Percentiles rank a stretch among this genome's conserved stretches.
phyloP scores from a whole-genome alignment of 208 protist species.

The Acanthamoeba polyphaga region DNA sequence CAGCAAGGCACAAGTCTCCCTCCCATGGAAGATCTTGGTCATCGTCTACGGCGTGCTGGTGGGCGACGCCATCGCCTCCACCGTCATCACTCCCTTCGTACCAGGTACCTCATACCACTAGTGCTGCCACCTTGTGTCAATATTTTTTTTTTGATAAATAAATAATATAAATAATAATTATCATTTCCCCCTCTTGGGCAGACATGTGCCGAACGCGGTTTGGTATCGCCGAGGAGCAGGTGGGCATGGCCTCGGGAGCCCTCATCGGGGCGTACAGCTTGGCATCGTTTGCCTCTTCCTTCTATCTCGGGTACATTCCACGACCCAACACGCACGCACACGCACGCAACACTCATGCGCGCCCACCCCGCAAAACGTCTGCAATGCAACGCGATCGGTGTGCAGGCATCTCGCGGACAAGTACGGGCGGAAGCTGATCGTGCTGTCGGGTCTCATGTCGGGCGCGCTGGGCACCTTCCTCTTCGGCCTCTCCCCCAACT shows the following conservation, averaged over 20 bases:
- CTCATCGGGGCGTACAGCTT: constrained; percentile 19
- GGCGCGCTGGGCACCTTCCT: constrained; percentile 39
- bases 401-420: constrained; percentile 43
- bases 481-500: constrained; percentile 53
- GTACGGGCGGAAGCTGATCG: constrained; percentile 43
- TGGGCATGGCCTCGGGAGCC: background rate
- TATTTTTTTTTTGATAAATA: background rate
- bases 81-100: constrained; percentile 30
- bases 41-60: constrained; percentile 33
- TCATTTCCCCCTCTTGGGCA: background rate
- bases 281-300: constrained; percentile 10
- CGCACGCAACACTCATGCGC: background rate
- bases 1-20: background rate
- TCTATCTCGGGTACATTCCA: background rate
- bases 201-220: constrained; percentile 44
- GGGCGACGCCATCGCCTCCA: constrained; percentile 21
- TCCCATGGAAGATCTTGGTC: constrained; percentile 2
- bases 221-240: background rate
- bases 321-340: background rate
- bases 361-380: too few species aligned
- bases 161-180: too few species aligned
- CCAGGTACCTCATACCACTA: background rate
- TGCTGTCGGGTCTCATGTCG: constrained; percentile 2
- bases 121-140: too few species aligned
- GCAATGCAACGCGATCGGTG: too few species aligned